A percentile compares a stretch with the other conserved stretches of the same genome.
These are phyloP conservation scores for Plectosphaerella plurivora DNA, from an alignment of 2,329 filamentous ascomycete genomes.

Conservation along the genomic window DNA sequence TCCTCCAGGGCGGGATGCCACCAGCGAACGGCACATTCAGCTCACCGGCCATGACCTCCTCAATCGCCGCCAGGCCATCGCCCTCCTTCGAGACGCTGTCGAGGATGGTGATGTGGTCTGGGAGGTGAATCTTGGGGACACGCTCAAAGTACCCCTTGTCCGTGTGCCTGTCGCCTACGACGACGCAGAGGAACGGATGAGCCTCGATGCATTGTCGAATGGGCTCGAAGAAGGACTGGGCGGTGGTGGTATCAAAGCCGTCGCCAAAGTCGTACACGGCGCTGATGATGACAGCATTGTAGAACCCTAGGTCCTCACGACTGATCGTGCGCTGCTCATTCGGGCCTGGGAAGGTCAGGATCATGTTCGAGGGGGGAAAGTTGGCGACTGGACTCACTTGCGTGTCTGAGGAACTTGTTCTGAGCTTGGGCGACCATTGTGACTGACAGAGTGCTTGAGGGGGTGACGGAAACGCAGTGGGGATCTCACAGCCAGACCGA, in stretches of 20 bases:
- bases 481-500: no score
- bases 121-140: conserved; percentile 25
- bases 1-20: conserved; percentile 34
- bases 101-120: conserved; percentile 30
- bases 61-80: conserved; percentile 10
- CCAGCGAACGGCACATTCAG: conserved; percentile 26
- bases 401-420: conserved; percentile 1
- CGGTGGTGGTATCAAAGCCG: conserved; percentile 9
- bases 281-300: conserved; percentile 31
- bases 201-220: conserved; percentile 30
- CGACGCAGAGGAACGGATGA: conserved; percentile 30
- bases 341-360: conserved; percentile 19
- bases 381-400: background rate
- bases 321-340: conserved; percentile 35
- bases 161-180: conserved; percentile 27
- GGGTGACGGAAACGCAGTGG: no score
- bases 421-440: background rate
- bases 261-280: conserved; percentile 24
- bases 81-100: conserved; percentile 3
- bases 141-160: conserved; percentile 28
- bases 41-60: conserved; percentile 18
- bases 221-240: conserved; percentile 21
- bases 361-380: background rate
- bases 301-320: conserved; percentile 33
- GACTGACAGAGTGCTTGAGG: background rate